Evolutionary conservation across 129 eudicot species (phyloP).

Genomic region (Tanacetum coccineum): DNA sequence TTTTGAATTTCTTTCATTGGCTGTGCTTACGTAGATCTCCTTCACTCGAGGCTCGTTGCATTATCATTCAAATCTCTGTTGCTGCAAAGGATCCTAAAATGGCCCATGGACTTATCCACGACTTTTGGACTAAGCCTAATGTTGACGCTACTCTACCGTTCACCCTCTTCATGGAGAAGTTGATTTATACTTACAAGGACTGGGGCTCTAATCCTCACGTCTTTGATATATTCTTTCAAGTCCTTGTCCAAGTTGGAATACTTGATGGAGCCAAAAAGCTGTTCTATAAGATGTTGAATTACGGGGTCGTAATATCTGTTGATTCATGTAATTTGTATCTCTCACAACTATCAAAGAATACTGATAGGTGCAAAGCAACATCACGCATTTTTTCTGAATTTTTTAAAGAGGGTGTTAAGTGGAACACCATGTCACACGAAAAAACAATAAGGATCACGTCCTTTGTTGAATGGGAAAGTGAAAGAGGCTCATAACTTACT

Average conservation of each 20-base stretch:
- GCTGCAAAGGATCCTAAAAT: constrained; percentile 51
- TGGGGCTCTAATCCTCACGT: constrained; percentile 84
- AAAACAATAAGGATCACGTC: constrained; percentile 49
- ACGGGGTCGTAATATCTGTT: constrained; percentile 63
- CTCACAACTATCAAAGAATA: constrained; percentile 43
- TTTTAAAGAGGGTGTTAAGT: constrained; percentile 55
- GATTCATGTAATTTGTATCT: constrained; percentile 72
- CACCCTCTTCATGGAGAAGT: constrained; percentile 61
- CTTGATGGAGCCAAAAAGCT: constrained; percentile 58
- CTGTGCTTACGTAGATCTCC: constrained; percentile 54
- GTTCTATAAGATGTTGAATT: constrained; percentile 68
- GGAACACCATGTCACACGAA: constrained; percentile 78
- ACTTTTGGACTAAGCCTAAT: constrained; percentile 65
- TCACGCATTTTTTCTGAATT: constrained; percentile 50
- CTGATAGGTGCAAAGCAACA: constrained; percentile 33
- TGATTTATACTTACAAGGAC: constrained; percentile 83
- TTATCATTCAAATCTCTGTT: constrained; percentile 74
- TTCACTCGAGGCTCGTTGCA: constrained; percentile 83
- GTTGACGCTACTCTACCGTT: constrained; percentile 45
- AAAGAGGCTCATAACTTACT: constrained; percentile 88
- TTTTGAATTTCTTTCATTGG: constrained; percentile 74
- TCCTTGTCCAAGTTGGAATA: constrained; percentile 64
- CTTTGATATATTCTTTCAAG: constrained; percentile 82
- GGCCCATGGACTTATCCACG: constrained; percentile 55
- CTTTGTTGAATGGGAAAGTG: constrained; percentile 67